These are phyloP conservation scores for Metschnikowia anglica DNA, from an alignment of 805 yeast genomes.

Conservation along the genomic window DNA sequence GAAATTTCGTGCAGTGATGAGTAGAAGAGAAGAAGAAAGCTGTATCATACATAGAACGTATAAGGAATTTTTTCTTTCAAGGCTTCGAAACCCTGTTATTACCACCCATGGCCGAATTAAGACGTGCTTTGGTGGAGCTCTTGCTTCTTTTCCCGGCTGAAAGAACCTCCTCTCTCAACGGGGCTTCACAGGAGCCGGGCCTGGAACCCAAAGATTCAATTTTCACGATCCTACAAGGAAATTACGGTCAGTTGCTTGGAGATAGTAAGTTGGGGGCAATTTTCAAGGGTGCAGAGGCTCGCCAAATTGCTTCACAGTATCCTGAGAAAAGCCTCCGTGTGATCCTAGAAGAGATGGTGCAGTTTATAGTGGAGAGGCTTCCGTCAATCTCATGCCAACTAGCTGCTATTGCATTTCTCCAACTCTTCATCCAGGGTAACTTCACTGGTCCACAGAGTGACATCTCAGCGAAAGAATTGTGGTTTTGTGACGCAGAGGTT, in stretches of 20 bases:
- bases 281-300: constrained; percentile 19
- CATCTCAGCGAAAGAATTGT: constrained; percentile 30
- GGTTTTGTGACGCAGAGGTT: constrained; percentile 27
- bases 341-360: constrained; percentile 18
- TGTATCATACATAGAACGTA: not conserved
- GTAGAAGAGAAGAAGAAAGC: not conserved
- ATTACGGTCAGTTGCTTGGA: constrained; percentile 25
- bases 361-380: constrained; percentile 5
- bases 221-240: constrained; percentile 22
- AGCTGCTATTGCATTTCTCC: constrained; percentile 61
- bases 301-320: constrained; percentile 20
- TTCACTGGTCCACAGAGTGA: constrained; percentile 77
- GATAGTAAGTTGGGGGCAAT: constrained; percentile 22
- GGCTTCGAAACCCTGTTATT: not conserved
- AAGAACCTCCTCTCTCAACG: not conserved
- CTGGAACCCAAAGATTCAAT: not conserved
- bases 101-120: constrained; percentile 2
- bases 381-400: constrained; percentile 25
- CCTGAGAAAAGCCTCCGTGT: constrained; percentile 24
- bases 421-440: constrained; percentile 70
- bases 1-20: constrained; percentile 2
- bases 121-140: constrained; percentile 17
- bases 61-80: not conserved
- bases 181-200: constrained; percentile 1
- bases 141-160: constrained; percentile 18